phyloP scores from a whole-genome alignment of 768 basidiomycete species.

The Tephrocybe sp. region DNA sequence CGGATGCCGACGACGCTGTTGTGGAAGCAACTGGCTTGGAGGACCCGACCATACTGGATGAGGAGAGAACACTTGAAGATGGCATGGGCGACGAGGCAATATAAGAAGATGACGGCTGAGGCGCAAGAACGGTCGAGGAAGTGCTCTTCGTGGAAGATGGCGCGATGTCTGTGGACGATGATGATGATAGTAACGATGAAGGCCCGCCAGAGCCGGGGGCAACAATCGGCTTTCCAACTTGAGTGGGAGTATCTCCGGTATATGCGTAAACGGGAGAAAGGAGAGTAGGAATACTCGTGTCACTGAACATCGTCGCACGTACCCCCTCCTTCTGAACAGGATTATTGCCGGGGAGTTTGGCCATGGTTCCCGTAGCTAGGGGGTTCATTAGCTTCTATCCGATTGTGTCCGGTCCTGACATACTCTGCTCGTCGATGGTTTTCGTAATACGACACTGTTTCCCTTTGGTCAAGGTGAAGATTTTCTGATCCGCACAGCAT shows the following conservation, averaged over 20 bases:
- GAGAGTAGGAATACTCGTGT: slow-evolving; percentile 36
- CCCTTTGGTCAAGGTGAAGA: slow-evolving; percentile 42
- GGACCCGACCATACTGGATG: not conserved
- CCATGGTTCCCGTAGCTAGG: slow-evolving; percentile 45
- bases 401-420: slow-evolving; percentile 1
- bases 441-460: slow-evolving; percentile 46
- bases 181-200: slow-evolving; percentile 3
- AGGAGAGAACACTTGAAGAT: not conserved
- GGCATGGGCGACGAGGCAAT: not conserved
- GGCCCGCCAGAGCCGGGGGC: slow-evolving; percentile 17
- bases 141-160: not conserved
- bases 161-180: slow-evolving; percentile 1
- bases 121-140: not conserved
- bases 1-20: not conserved
- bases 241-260: slow-evolving; percentile 39
- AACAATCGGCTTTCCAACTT: slow-evolving; percentile 30
- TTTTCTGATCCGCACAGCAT: slow-evolving; percentile 46
- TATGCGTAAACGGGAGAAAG: slow-evolving; percentile 48
- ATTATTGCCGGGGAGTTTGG: slow-evolving; percentile 54
- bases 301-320: slow-evolving; percentile 31
- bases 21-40: not conserved
- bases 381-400: slow-evolving; percentile 4
- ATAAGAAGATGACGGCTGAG: slow-evolving; percentile 1
- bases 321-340: slow-evolving; percentile 41
- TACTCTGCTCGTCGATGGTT: slow-evolving; percentile 47